These are phyloP conservation scores for Cystofilobasidium macerans DNA, from an alignment of 768 basidiomycete species.

Conservation along the genomic window DNA sequence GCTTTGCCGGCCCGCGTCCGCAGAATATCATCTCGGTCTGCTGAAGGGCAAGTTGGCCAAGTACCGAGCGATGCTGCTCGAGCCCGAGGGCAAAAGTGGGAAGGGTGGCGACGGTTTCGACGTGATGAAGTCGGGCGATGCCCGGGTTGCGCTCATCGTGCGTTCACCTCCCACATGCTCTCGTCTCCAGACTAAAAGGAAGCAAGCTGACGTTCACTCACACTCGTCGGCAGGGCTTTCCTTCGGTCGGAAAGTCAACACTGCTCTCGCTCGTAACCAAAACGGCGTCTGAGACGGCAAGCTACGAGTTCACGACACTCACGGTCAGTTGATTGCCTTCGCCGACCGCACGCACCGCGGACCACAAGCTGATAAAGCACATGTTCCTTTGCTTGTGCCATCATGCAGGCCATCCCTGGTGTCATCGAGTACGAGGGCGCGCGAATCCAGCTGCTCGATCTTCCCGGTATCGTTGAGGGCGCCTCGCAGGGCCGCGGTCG, in stretches of 20 bases:
- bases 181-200: too few species aligned
- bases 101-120: slow-evolving; percentile 51
- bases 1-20: slow-evolving; percentile 39
- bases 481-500: slow-evolving; percentile 76
- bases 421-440: slow-evolving; percentile 92
- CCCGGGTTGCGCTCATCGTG: slow-evolving; percentile 29
- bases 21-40: slow-evolving; percentile 67
- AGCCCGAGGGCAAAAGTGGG: slow-evolving; percentile 74
- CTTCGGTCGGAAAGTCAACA: slow-evolving; percentile 55
- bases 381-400: not conserved
- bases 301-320: slow-evolving; percentile 91
- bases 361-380: not conserved
- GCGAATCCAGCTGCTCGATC: slow-evolving; percentile 83
- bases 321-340: slow-evolving; percentile 45
- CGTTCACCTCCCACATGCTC: too few species aligned
- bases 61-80: slow-evolving; percentile 87
- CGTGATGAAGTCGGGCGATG: slow-evolving; percentile 32
- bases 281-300: slow-evolving; percentile 75
- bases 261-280: slow-evolving; percentile 83
- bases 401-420: slow-evolving; percentile 71
- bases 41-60: slow-evolving; percentile 89
- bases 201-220: too few species aligned
- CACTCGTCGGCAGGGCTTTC: slow-evolving; percentile 77
- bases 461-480: slow-evolving; percentile 91
- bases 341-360: not conserved